These are phyloP conservation scores for Hamamelis virginiana DNA, from an alignment of 164 flowering plant species.

Conservation along the genomic window DNA sequence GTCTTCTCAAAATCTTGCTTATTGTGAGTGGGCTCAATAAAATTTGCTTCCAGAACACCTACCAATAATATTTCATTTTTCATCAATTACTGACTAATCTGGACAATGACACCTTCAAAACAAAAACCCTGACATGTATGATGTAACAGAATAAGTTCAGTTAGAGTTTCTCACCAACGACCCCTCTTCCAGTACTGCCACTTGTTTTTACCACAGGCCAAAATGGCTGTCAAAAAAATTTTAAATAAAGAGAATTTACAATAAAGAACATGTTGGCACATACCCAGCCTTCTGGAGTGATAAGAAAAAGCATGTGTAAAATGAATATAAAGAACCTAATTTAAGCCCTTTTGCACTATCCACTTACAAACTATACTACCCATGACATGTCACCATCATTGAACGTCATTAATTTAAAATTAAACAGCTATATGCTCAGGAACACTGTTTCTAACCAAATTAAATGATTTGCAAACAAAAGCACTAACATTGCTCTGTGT, in stretches of 20 bases:
- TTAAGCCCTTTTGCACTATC: too few relatives aligned
- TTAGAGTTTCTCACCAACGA: slow-evolving; percentile 48
- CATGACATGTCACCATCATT: too few relatives aligned
- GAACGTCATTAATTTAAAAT: too few relatives aligned
- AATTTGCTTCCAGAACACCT: slow-evolving; percentile 76
- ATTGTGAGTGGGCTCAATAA: slow-evolving; percentile 65
- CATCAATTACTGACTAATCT: background rate
- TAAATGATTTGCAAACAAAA: background rate
- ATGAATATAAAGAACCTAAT: too few relatives aligned
- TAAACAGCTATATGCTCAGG: background rate
- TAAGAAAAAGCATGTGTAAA: too few relatives aligned
- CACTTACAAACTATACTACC: too few relatives aligned
- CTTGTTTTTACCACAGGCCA: slow-evolving; percentile 45
- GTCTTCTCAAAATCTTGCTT: slow-evolving; percentile 81
- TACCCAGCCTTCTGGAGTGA: too few relatives aligned
- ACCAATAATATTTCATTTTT: slow-evolving; percentile 14
- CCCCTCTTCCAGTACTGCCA: slow-evolving; percentile 53
- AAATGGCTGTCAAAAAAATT: slow-evolving; percentile 49
- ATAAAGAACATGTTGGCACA: too few relatives aligned
- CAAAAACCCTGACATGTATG: background rate
- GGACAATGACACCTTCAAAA: background rate
- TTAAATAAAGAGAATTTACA: background rate
- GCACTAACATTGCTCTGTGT: background rate
- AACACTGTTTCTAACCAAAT: background rate
- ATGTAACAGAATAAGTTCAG: background rate